These are phyloP conservation scores for Stellera chamaejasme DNA, from an alignment of 345 rosid genomes.

Conservation along the genomic window DNA sequence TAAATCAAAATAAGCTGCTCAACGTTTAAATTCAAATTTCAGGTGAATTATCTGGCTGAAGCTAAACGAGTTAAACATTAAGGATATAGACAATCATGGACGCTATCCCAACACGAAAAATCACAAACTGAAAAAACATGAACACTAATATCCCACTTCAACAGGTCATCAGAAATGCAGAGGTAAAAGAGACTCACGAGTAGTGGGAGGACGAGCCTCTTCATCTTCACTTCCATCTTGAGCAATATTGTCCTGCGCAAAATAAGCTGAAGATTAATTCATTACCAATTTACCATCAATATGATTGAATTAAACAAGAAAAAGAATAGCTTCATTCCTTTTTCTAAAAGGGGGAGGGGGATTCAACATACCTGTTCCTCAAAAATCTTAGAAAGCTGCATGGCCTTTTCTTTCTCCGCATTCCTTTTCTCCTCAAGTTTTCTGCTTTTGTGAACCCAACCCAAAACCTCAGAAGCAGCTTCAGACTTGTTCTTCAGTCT, in stretches of 20 bases:
- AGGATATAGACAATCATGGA: too few species aligned
- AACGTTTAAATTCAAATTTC: too few species aligned
- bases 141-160: not conserved
- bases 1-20: too few species aligned
- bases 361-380: conserved; percentile 72
- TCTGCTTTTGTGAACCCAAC: conserved; percentile 75
- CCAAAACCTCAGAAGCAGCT: conserved; percentile 50
- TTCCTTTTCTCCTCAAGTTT: conserved; percentile 67
- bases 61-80: too few species aligned
- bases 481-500: conserved; percentile 57
- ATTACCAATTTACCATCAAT: not conserved
- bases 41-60: too few species aligned
- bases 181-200: conserved; percentile 27
- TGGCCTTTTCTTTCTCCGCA: conserved; percentile 71
- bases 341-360: not conserved
- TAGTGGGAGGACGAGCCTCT: conserved; percentile 29
- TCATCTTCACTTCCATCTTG: conserved; percentile 71
- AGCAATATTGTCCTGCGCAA: conserved; percentile 60
- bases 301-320: conserved; percentile 4
- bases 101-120: not conserved
- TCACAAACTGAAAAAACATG: conserved; percentile 9
- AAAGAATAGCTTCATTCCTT: not conserved
- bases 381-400: conserved; percentile 65
- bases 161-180: not conserved
- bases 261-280: conserved; percentile 9